These are phyloP conservation scores for Populus hybrid DNA, from an alignment of 441 rosid genomes.

Conservation along the genomic window DNA sequence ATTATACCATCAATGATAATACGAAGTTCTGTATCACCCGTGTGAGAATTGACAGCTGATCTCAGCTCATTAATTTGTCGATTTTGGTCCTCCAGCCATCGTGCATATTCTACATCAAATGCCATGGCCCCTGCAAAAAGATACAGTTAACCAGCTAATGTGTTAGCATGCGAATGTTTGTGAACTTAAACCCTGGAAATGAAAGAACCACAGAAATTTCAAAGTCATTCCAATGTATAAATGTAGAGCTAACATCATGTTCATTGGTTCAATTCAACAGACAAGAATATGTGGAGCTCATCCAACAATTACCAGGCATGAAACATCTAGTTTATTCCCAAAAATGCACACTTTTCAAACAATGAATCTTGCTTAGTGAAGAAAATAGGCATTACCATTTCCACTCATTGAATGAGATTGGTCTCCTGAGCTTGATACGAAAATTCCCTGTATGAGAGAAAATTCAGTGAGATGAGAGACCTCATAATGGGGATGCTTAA, in stretches of 20 bases:
- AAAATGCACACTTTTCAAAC: background rate
- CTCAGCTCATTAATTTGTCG: slow-evolving; percentile 82
- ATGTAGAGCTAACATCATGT: background rate
- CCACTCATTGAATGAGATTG: slow-evolving; percentile 85
- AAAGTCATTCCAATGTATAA: background rate
- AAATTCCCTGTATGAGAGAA: slow-evolving; percentile 59
- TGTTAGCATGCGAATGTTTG: background rate
- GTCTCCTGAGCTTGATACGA: slow-evolving; percentile 96
- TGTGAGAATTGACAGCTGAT: slow-evolving; percentile 88
- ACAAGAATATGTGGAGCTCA: background rate
- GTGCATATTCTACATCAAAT: slow-evolving; percentile 87
- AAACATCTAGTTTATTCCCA: background rate
- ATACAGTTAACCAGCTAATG: slow-evolving; percentile 10
- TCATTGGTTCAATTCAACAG: background rate
- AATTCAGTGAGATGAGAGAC: background rate
- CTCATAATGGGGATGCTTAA: background rate
- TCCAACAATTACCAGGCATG: background rate
- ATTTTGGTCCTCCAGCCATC: slow-evolving; percentile 96
- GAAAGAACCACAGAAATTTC: background rate
- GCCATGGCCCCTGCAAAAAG: slow-evolving; percentile 81
- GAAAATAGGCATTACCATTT: slow-evolving; percentile 56
- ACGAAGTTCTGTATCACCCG: slow-evolving; percentile 88
- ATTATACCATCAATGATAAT: slow-evolving; percentile 73
- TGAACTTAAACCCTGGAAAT: background rate
- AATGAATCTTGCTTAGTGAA: background rate